Evolutionary conservation across 2,329 filamentous ascomycete species (phyloP), one percentile per base, ranked within the genome.

Genomic region (Nemania sp.): DNA sequence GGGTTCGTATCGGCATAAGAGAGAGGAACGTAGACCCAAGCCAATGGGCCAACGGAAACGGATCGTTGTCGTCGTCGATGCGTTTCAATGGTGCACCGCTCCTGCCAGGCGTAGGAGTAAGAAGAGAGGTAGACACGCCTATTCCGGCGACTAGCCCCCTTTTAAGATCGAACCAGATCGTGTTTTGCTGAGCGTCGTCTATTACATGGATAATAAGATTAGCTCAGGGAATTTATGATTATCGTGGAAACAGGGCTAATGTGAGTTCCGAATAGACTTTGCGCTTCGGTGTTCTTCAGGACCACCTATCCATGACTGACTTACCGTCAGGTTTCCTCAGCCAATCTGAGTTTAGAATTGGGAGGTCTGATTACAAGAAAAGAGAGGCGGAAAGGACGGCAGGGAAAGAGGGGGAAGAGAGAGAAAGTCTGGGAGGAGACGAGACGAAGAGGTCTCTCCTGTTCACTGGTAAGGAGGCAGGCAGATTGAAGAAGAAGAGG

Each of bases 301-400:
- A n/a, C n/a, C n/a, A n/a, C n/a, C n/a, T n/a, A n/a, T n/a, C n/a
- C n/a, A n/a, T n/a, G n/a, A n/a, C n/a, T n/a, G n/a, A n/a, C n/a
- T n/a, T n/a, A n/a, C n/a, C n/a, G n/a, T n/a, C n/a, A n/a, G n/a
- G n/a, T n/a, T n/a, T n/a, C 26, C 26, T 28, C 26, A 28, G 12
- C 26, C 26, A 12, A 28, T 28, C 26, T 63, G 56, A 50, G 31
- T 61, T 55, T 51, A 56, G 59, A 61, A 61, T 66, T 65, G 64
- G 62, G 68, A 70, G 69, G 70, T 69, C 69, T 65, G 68, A 61
- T 58, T 57, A 64, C 58, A 66, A 64, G 66, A 68, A 67, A 68
- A 67, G 64, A 68, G 62, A 65, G 66, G 63, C 64, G 66, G 66
- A 63, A 61, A 60, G 62, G 61, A 44, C 39, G 59, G 28, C 3